phyloP scores from a whole-genome alignment of 768 basidiomycete genomes.

The Exidia glandulosa region DNA sequence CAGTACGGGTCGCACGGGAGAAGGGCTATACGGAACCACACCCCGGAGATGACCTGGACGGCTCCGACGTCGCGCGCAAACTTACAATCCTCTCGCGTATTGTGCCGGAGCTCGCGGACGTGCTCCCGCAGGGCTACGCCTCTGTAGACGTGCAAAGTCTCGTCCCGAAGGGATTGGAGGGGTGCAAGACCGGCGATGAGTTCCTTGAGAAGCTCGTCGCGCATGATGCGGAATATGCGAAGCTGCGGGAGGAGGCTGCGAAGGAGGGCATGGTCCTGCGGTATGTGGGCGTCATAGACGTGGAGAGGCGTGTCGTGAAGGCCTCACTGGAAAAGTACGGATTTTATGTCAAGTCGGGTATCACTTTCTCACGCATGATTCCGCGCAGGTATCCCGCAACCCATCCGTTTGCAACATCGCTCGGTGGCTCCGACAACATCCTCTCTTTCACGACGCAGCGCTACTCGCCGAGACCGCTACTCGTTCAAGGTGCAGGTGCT shows the following conservation, averaged over 20 bases:
- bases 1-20: conserved; percentile 79
- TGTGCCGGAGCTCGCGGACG: conserved; percentile 33
- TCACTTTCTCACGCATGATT: background rate
- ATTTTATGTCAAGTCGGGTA: background rate
- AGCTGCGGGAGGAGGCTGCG: conserved; percentile 67
- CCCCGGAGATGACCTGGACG: conserved; percentile 92
- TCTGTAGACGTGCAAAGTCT: conserved; percentile 79
- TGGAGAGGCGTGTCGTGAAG: conserved; percentile 55
- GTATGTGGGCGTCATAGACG: conserved; percentile 92
- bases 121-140: conserved; percentile 56
- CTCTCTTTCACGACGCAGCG: conserved; percentile 94
- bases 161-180: conserved; percentile 64
- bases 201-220: conserved; percentile 73
- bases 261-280: conserved; percentile 76
- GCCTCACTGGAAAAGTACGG: conserved; percentile 84
- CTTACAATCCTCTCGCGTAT: conserved; percentile 88
- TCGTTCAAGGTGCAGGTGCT: conserved; percentile 92
- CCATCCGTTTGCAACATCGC: conserved; percentile 92
- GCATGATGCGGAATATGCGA: conserved; percentile 70
- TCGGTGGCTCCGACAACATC: conserved; percentile 96
- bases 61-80: conserved; percentile 94
- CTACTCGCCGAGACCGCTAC: conserved; percentile 79
- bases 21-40: conserved; percentile 98
- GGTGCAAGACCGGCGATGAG: conserved; percentile 61
- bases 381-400: conserved; percentile 68